Base-by-base conservation (phyloP, 345 rosid species). In the Citropsis articulata region DNA sequence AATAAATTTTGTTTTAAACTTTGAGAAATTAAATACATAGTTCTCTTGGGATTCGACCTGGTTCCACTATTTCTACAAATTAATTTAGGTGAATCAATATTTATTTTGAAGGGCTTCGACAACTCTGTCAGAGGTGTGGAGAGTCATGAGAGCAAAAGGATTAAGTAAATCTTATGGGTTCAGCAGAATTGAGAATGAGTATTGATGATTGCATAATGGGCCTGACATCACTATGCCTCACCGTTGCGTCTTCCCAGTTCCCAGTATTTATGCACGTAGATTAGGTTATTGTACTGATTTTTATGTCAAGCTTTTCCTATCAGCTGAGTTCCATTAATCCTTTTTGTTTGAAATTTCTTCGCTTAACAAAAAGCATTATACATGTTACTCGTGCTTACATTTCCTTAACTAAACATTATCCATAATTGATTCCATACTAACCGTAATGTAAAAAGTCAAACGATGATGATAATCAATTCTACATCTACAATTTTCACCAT, bases 111-210 rank as follows among this genome's bases (percentile, higher is more conserved):
- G n/a, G n/a, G n/a, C n/a, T n/a, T n/a, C n/a, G n/a, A n/a, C n/a
- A n/a, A n/a, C n/a, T n/a, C n/a, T n/a, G n/a, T n/a, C n/a, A 77
- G 84, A 90, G 64, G 87, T 86, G 70, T 84, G 91, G 81, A 86
- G 85, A 31, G 67, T 83, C 75, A 87, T 86, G 90, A 82, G 78
- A 82, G 76, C 66, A 25, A 77, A 76, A 53, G 60, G 86, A 64
- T 79, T 89, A 38, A 81, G 66, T 9, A 89, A 89, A 79, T 31
- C 77, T 76, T 80, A 71, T 3, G 92, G 92, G 25, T 83, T 81
- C 77, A 88, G 91, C 86, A 74, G 71, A 80, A 67, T 66, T 65
- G 57, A 53, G 7, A 53, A 18, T 53, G 22, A 53, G 57, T 53
- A 18, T 5, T 18, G 7, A 4, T 53, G 7, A 19, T 19, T 18